Conservation (phyloP, 2,329 filamentous ascomycete genomes). For the Penicillium sp. region DNA sequence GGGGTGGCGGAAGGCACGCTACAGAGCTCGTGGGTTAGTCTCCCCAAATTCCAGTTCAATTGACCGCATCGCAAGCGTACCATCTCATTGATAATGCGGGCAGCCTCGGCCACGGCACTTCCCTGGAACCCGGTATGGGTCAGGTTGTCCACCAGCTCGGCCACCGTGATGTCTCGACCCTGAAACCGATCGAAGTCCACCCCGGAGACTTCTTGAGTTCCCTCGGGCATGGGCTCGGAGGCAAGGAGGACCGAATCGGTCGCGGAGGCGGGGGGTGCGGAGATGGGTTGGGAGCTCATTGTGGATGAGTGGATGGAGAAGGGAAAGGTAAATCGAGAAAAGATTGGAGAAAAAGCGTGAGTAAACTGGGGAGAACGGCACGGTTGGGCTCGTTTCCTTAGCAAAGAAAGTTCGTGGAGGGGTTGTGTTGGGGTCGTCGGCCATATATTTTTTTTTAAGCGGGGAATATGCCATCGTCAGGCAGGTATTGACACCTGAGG, state of each 20-base stretch:
- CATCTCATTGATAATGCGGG: constrained; percentile 94
- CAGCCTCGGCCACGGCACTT: constrained; percentile 77
- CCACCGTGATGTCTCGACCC: constrained; percentile 72
- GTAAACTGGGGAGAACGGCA: background rate
- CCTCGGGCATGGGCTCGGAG: constrained; percentile 77
- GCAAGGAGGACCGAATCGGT: constrained; percentile 81
- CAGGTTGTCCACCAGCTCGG: constrained; percentile 80
- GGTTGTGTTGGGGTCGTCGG: background rate
- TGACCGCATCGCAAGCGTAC: constrained; percentile 47
- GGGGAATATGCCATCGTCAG: constrained; percentile 7
- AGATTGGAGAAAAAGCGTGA: background rate
- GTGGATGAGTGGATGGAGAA: background rate
- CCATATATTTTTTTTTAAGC: constrained; percentile 13
- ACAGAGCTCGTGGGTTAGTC: constrained; percentile 18
- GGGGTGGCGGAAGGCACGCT: constrained; percentile 77
- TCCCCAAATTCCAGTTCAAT: background rate
- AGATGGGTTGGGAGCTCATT: constrained; percentile 24
- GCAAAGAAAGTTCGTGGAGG: background rate
- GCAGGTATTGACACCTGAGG: constrained; percentile 9
- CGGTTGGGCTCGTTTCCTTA: background rate
- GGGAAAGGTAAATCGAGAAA: background rate
- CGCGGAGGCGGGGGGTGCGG: constrained; percentile 57
- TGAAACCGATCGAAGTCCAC: constrained; percentile 84
- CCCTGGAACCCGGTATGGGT: constrained; percentile 82
- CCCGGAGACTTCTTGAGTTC: constrained; percentile 78